A percentile compares a stretch with the other conserved stretches of the same genome.
Conservation (phyloP, 2,329 filamentous ascomycete species). For the Fusarium domesticum region DNA sequence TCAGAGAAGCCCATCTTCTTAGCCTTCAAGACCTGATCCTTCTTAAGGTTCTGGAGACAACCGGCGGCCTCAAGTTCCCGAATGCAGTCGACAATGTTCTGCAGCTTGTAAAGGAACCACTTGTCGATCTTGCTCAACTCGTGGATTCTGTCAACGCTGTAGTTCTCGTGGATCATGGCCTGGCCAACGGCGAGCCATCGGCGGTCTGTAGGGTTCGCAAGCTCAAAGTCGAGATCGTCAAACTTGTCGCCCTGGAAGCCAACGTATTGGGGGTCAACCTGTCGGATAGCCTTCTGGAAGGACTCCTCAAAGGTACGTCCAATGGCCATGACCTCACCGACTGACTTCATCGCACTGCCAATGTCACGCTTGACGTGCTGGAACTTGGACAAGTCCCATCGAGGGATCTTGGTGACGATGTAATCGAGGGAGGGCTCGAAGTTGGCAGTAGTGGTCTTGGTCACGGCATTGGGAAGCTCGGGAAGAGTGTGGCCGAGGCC, state of each 20-base stretch:
- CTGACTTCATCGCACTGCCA: conserved; percentile 97
- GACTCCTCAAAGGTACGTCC: conserved; percentile 98
- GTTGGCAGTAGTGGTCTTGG: conserved; percentile 97
- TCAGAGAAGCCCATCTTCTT: conserved; percentile 99
- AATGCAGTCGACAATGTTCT: conserved; percentile 92
- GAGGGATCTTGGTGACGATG: conserved; percentile 96
- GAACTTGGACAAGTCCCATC: conserved; percentile 98
- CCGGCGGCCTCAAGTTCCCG: conserved; percentile 81
- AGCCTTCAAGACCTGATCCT: conserved; percentile 82
- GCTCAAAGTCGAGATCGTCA: conserved; percentile 83
- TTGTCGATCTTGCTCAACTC: conserved; percentile 98
- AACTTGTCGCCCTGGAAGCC: conserved; percentile 97
- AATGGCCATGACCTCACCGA: conserved; percentile 99
- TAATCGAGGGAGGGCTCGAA: conserved; percentile 98
- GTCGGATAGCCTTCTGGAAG: conserved; percentile 97
- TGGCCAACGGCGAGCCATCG: conserved; percentile 97
- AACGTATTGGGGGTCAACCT: conserved; percentile 87
- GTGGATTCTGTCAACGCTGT: conserved; percentile 87
- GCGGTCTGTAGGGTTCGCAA: conserved; percentile 91
- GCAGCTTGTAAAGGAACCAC: conserved; percentile 98
- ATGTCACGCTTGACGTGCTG: conserved; percentile 98
- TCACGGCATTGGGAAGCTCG: conserved; percentile 95
- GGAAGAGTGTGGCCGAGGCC: conserved; percentile 93
- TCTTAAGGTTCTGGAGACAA: conserved; percentile 78
- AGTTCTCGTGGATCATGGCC: conserved; percentile 95